A percentile compares a stretch with the other conserved stretches of the same genome.
phyloP scores from a whole-genome alignment of 371 early-diverging fungal genomes.

The Chytridiales sp. region DNA sequence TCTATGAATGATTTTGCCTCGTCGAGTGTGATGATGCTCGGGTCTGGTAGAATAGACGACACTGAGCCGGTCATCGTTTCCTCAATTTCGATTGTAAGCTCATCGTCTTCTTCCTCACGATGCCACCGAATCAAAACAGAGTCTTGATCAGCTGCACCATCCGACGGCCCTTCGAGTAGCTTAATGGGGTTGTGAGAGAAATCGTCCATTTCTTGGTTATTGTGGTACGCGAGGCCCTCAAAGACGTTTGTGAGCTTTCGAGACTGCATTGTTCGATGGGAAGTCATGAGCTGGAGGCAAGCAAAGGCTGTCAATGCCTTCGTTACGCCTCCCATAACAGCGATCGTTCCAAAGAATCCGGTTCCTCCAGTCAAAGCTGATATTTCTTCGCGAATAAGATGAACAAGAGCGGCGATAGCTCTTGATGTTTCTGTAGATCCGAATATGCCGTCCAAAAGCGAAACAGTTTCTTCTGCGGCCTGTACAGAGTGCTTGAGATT shows the following conservation, averaged over 20 bases:
- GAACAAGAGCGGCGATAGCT: conserved; percentile 78
- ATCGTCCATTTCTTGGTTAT: neutral
- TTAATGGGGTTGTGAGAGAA: neutral
- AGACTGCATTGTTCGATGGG: conserved; percentile 2
- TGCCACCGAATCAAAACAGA: conserved; percentile 9
- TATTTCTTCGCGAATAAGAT: conserved; percentile 72
- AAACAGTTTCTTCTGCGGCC: conserved; percentile 86
- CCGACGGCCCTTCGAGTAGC: too few species aligned
- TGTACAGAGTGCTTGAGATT: too few species aligned
- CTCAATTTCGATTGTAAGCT: conserved; percentile 6
- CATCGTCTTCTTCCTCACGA: conserved; percentile 5
- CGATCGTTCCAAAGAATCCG: conserved; percentile 54
- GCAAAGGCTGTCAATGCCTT: conserved; percentile 83
- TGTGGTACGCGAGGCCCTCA: conserved; percentile 7
- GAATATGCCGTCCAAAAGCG: conserved; percentile 87
- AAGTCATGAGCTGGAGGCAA: conserved; percentile 75
- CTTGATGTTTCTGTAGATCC: conserved; percentile 88
- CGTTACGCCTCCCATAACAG: conserved; percentile 66
- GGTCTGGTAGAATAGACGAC: neutral
- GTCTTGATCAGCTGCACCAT: neutral
- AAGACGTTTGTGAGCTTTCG: conserved; percentile 11
- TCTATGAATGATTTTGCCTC: conserved; percentile 27
- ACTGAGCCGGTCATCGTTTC: too few species aligned
- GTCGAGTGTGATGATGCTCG: conserved; percentile 21
- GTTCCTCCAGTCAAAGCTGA: conserved; percentile 37